phyloP scores from a whole-genome alignment of 352 stramenopile species.

The Phytophthora sojae region DNA sequence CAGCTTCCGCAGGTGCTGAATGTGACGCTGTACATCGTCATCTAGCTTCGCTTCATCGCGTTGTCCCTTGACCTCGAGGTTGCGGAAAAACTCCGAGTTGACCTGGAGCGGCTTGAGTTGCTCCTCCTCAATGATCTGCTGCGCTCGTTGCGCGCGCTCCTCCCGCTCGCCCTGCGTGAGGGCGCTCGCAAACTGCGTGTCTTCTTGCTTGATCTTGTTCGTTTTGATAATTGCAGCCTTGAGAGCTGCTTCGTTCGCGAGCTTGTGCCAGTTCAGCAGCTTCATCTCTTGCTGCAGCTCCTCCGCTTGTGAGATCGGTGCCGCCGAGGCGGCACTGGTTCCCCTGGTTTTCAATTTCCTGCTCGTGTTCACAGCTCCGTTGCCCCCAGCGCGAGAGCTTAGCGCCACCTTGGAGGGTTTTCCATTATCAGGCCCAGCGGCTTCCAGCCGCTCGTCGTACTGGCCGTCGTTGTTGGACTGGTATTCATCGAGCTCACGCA shows the following conservation, averaged over 20 bases:
- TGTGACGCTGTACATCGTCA: conserved; percentile 89
- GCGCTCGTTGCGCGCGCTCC: conserved; percentile 88
- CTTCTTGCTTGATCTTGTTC: conserved; percentile 85
- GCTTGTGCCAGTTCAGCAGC: conserved; percentile 95
- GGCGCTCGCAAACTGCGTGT: conserved; percentile 59
- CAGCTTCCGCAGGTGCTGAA: conserved; percentile 85
- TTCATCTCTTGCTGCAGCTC: conserved; percentile 94
- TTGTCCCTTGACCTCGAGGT: conserved; percentile 82
- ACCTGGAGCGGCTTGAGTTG: conserved; percentile 92
- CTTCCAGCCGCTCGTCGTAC: conserved; percentile 45
- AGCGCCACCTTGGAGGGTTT: conserved; percentile 20
- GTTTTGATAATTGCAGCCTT: conserved; percentile 93
- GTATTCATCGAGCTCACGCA: conserved; percentile 66
- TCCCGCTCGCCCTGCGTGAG: conserved; percentile 66
- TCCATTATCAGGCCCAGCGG: conserved; percentile 1
- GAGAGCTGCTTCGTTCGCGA: conserved; percentile 93
- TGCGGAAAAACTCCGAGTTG: conserved; percentile 87
- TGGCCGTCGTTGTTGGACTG: conserved; percentile 42
- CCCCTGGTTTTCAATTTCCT: conserved; percentile 32
- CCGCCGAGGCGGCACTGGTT: conserved; percentile 21
- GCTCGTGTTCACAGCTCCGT: conserved; percentile 13
- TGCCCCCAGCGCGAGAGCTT: conserved; percentile 23
- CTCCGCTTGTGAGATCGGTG: conserved; percentile 66
- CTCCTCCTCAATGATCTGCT: conserved; percentile 94
- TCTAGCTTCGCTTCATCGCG: conserved; percentile 76